phyloP scores from a whole-genome alignment of 2,329 filamentous ascomycete species.

The Tolypocladium nubicola region DNA sequence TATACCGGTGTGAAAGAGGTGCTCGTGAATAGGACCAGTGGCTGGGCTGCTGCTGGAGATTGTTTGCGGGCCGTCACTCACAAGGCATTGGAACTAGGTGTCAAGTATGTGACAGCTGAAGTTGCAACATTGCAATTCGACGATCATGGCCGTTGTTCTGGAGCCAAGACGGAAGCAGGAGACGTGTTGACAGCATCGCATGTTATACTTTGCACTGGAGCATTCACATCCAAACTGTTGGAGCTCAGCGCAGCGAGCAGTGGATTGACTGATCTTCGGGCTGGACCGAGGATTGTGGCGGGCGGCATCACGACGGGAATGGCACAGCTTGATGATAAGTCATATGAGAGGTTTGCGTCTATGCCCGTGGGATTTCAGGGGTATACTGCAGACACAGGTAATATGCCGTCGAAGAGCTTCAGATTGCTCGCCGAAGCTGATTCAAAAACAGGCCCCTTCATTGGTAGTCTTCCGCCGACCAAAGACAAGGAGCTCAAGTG shows the following conservation, averaged over 20 bases:
- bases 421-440: conserved; percentile 9
- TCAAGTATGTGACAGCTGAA: conserved; percentile 46
- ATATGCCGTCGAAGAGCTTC: neutral
- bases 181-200: conserved; percentile 34
- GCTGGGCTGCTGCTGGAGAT: conserved; percentile 54
- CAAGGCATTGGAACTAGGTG: conserved; percentile 40
- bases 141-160: conserved; percentile 29
- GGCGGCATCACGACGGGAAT: conserved; percentile 50
- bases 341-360: conserved; percentile 31
- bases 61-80: conserved; percentile 43
- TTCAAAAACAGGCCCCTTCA: conserved; percentile 36
- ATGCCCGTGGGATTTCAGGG: conserved; percentile 39
- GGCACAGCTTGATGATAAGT: conserved; percentile 36
- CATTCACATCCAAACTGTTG: conserved; percentile 46
- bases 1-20: conserved; percentile 49
- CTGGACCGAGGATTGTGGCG: conserved; percentile 44
- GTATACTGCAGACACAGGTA: conserved; percentile 24
- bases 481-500: conserved; percentile 41
- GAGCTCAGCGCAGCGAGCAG: conserved; percentile 38
- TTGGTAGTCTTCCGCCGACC: conserved; percentile 47
- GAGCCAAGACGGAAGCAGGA: conserved; percentile 37
- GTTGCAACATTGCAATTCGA: conserved; percentile 37
- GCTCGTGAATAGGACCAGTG: conserved; percentile 49
- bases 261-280: conserved; percentile 35
- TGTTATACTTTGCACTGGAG: conserved; percentile 44